Evolutionary conservation across 2,329 filamentous ascomycete species (phyloP).

Genomic region (Geosmithia morbida): DNA sequence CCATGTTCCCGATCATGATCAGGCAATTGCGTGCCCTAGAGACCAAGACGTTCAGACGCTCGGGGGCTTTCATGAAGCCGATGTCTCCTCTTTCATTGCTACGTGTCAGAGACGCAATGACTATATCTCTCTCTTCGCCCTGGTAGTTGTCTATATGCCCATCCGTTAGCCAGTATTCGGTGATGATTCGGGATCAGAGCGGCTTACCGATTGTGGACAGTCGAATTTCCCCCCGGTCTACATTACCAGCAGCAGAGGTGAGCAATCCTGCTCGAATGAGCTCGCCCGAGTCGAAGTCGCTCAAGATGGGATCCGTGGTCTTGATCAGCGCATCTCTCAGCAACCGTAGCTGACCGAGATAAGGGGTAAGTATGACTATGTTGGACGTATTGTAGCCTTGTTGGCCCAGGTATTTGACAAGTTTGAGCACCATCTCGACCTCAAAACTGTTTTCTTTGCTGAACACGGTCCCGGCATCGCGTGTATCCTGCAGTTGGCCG

Average conservation of each 20-base stretch:
- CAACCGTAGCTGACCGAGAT: constrained; percentile 35
- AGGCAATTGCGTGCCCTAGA: constrained; percentile 55
- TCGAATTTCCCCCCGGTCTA: constrained; percentile 25
- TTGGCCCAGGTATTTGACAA: constrained; percentile 50
- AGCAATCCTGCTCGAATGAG: constrained; percentile 34
- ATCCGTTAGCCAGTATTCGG: neutral
- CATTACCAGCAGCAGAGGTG: constrained; percentile 28
- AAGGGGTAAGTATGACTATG: constrained; percentile 58
- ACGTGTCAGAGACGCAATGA: constrained; percentile 56
- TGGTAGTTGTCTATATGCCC: constrained; percentile 48
- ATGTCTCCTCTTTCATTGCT: constrained; percentile 44
- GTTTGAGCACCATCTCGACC: constrained; percentile 12
- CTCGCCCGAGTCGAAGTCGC: constrained; percentile 44
- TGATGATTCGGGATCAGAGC: neutral
- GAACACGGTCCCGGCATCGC: constrained; percentile 15
- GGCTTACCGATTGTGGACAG: constrained; percentile 41
- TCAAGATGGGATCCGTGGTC: constrained; percentile 30
- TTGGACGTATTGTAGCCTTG: constrained; percentile 50
- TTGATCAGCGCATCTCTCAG: constrained; percentile 5
- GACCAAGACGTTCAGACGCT: constrained; percentile 56
- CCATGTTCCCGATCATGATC: constrained; percentile 29
- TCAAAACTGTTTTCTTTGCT: constrained; percentile 45
- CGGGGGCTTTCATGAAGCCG: constrained; percentile 52
- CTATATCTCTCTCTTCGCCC: constrained; percentile 58
- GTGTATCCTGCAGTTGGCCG: constrained; percentile 23